Evolutionary conservation across 306 rosid species (phyloP).

Genomic region (Corylus americana): DNA sequence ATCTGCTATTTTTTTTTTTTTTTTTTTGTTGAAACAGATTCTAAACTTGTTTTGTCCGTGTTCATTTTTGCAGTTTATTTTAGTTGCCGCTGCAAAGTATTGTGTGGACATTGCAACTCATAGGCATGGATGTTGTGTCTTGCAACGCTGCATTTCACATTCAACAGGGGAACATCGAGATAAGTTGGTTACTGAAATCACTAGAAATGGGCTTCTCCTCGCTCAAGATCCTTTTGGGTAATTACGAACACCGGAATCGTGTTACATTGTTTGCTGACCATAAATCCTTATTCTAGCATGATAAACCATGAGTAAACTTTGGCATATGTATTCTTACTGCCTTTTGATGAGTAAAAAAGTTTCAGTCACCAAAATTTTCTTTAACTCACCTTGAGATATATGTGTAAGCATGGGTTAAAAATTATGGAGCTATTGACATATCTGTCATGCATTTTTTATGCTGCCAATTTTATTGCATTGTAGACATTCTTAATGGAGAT

Average conservation of each 20-base stretch:
- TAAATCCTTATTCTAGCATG: background rate
- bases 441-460: background rate
- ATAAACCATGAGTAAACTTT: background rate
- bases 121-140: constrained; percentile 75
- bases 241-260: background rate
- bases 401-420: background rate
- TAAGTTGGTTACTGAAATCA: constrained; percentile 52
- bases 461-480: background rate
- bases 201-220: constrained; percentile 58
- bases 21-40: background rate
- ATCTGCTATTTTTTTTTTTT: background rate
- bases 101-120: constrained; percentile 69
- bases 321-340: background rate
- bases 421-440: background rate
- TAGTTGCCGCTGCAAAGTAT: constrained; percentile 57
- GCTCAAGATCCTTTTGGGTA: constrained; percentile 83
- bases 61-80: constrained; percentile 54
- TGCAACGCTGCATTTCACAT: constrained; percentile 66
- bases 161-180: constrained; percentile 49
- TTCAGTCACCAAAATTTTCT: background rate
- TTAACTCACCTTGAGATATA: background rate
- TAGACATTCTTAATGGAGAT: background rate
- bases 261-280: constrained; percentile 6
- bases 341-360: background rate
- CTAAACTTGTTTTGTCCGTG: constrained; percentile 12